A percentile compares a stretch with the other conserved stretches of the same genome.
phyloP scores from a whole-genome alignment of 1,139 yeast genomes.

The Meyerozyma smithsonii region DNA sequence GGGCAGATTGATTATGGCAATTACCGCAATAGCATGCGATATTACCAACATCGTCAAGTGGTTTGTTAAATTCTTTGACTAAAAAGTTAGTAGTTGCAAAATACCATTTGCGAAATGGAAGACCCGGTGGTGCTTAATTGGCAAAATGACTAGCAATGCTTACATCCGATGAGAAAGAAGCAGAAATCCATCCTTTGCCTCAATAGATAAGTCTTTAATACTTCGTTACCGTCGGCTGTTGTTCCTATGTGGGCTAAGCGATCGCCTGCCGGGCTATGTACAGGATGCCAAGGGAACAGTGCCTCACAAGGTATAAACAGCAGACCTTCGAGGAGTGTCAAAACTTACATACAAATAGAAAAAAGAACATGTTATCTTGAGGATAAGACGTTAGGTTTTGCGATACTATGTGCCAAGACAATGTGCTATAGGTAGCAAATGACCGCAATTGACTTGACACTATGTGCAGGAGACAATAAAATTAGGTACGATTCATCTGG shows the following conservation, averaged over 20 bases:
- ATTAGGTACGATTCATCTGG: too few relatives aligned
- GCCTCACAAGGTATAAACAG: too few relatives aligned
- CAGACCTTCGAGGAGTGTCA: not conserved
- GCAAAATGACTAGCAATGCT: not conserved
- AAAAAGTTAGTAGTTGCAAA: not conserved
- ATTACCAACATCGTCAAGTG: slow-evolving; percentile 24
- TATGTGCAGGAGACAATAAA: too few relatives aligned
- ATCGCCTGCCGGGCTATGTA: too few relatives aligned
- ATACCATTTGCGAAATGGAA: too few relatives aligned
- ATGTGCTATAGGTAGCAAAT: too few relatives aligned
- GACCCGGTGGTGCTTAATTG: too few relatives aligned
- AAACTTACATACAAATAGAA: too few relatives aligned
- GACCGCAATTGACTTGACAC: too few relatives aligned
- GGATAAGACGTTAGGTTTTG: not conserved
- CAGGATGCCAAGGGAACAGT: not conserved
- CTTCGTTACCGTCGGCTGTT: not conserved
- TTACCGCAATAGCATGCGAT: slow-evolving; percentile 26
- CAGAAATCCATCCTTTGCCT: slow-evolving; percentile 3
- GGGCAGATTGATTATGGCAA: slow-evolving; percentile 45
- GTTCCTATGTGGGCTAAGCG: too few relatives aligned
- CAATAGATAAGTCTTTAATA: not conserved
- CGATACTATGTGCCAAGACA: too few relatives aligned
- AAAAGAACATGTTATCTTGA: not conserved
- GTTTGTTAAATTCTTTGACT: slow-evolving; percentile 25
- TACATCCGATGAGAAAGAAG: slow-evolving; percentile 4